Evolutionary conservation across 345 rosid genomes (phyloP).

Genomic region (Ceriops tagal): DNA sequence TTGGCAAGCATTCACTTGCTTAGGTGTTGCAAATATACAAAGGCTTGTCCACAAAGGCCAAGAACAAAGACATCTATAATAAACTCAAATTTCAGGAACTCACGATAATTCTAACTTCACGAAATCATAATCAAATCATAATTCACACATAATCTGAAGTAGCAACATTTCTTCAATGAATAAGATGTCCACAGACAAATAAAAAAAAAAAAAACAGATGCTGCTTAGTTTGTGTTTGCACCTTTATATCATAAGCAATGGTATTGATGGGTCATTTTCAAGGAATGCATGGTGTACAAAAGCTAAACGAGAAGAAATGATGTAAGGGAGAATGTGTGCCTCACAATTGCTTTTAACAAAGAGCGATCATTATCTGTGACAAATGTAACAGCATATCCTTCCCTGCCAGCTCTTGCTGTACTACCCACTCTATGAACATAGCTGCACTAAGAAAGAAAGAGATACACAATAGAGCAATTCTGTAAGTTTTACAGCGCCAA

Average conservation of each 20-base stretch:
- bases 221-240: neutral
- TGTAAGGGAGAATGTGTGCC: slow-evolving; percentile 19
- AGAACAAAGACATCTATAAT: neutral
- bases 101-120: no score
- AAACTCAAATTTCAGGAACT: no score
- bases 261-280: neutral
- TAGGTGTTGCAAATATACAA: neutral
- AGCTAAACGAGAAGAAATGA: slow-evolving; percentile 5
- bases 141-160: no score
- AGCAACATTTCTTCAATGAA: neutral
- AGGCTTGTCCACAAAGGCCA: neutral
- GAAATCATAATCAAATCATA: no score
- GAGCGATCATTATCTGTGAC: slow-evolving; percentile 89
- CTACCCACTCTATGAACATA: slow-evolving; percentile 96
- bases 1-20: neutral
- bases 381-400: slow-evolving; percentile 95
- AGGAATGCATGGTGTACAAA: neutral
- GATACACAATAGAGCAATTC: neutral
- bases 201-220: no score
- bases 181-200: neutral
- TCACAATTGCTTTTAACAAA: slow-evolving; percentile 87
- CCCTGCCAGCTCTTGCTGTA: slow-evolving; percentile 98
- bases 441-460: slow-evolving; percentile 39
- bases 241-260: neutral
- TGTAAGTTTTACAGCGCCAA: no score